phyloP scores from a whole-genome alignment of 495 filamentous ascomycete genomes.

The Trichoderma gamsii region DNA sequence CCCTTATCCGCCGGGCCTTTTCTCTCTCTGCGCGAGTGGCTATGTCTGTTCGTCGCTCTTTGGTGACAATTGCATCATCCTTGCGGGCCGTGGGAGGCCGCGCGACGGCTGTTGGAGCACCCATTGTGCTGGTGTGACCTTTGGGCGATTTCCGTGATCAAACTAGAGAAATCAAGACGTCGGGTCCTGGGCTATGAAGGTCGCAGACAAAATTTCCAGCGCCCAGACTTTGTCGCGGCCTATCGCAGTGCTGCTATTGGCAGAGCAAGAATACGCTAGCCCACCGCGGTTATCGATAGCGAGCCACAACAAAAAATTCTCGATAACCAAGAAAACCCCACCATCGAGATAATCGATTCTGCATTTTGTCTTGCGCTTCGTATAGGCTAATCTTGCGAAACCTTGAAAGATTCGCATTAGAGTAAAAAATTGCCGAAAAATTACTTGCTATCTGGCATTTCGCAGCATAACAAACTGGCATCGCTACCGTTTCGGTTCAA shows the following conservation, averaged over 20 bases:
- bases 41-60: slow-evolving; percentile 39
- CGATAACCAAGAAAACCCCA: slow-evolving; percentile 19
- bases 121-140: not conserved
- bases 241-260: slow-evolving; percentile 6
- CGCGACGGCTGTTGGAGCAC: not conserved
- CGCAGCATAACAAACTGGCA: slow-evolving; percentile 41
- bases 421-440: not conserved
- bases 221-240: slow-evolving; percentile 1
- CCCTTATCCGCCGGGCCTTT: slow-evolving; percentile 40
- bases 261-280: not conserved
- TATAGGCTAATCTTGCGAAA: not conserved
- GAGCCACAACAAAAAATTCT: slow-evolving; percentile 22
- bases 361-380: not conserved
- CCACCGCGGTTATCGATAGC: slow-evolving; percentile 18
- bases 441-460: not conserved
- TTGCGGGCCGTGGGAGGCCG: not conserved
- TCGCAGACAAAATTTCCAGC: slow-evolving; percentile 15
- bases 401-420: not conserved
- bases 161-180: not conserved
- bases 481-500: slow-evolving; percentile 86
- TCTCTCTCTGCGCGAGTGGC: slow-evolving; percentile 36
- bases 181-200: not conserved
- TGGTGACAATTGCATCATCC: slow-evolving; percentile 32
- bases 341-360: not conserved
- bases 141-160: not conserved